These are phyloP conservation scores for Jatropha multifida DNA, from an alignment of 441 rosid genomes.

Conservation along the genomic window DNA sequence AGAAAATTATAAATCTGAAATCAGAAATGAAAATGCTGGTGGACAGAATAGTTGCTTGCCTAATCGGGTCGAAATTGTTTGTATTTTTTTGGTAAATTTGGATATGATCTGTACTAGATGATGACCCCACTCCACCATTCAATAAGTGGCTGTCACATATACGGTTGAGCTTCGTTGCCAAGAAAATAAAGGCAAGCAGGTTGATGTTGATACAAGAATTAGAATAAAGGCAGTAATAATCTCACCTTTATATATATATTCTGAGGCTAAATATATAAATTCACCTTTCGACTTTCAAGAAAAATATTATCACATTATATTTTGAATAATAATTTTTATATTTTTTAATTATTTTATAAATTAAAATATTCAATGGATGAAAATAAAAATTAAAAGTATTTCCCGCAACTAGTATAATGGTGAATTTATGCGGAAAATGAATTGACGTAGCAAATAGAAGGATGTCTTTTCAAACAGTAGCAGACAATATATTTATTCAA, in stretches of 20 bases:
- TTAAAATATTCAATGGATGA: too few relatives aligned
- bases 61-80: neutral
- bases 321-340: too few relatives aligned
- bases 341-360: too few relatives aligned
- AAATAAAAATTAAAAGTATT: too few relatives aligned
- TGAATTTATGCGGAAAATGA: neutral
- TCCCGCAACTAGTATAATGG: too few relatives aligned
- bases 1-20: too few relatives aligned
- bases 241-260: neutral
- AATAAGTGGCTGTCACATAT: neutral
- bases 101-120: neutral
- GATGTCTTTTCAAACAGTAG: neutral
- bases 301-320: too few relatives aligned
- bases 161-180: neutral
- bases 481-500: neutral
- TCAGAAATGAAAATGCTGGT: too few relatives aligned
- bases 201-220: conserved; percentile 3
- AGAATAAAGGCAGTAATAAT: neutral
- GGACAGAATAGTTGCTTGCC: too few relatives aligned
- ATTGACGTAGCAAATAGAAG: neutral
- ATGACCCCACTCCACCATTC: neutral
- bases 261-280: too few relatives aligned
- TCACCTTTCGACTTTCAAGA: too few relatives aligned
- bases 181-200: neutral
- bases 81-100: neutral